These are phyloP conservation scores for Helenozyma baotianmanensis DNA, from an alignment of 805 yeast genomes.

Conservation along the genomic window DNA sequence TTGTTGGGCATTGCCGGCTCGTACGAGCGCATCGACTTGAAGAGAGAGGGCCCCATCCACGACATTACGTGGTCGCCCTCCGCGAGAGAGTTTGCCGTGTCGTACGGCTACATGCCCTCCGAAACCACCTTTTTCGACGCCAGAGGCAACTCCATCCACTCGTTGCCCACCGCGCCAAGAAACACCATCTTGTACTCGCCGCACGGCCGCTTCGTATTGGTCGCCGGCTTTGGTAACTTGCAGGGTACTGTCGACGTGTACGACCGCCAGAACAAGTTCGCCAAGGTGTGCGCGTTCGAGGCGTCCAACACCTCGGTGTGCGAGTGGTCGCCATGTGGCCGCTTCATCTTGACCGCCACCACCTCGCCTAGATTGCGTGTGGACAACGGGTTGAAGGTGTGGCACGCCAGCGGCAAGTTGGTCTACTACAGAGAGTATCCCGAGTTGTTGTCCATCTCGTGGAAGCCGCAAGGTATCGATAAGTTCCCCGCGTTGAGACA, in stretches of 20 bases:
- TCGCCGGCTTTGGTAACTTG: slow-evolving; percentile 96
- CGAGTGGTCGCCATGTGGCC: slow-evolving; percentile 97
- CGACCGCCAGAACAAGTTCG: slow-evolving; percentile 84
- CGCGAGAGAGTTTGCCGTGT: slow-evolving; percentile 94
- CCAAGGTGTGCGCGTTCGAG: slow-evolving; percentile 73
- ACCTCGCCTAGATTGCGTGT: slow-evolving; percentile 96
- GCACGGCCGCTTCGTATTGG: slow-evolving; percentile 83
- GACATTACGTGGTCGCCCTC: slow-evolving; percentile 97
- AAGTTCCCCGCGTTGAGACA: slow-evolving; percentile 52
- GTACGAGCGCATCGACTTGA: slow-evolving; percentile 81
- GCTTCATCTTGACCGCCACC: slow-evolving; percentile 89
- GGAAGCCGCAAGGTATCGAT: slow-evolving; percentile 67
- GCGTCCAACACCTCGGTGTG: slow-evolving; percentile 96
- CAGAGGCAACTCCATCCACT: slow-evolving; percentile 80
- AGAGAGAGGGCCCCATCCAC: slow-evolving; percentile 94
- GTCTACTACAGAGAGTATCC: slow-evolving; percentile 72
- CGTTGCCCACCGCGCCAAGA: slow-evolving; percentile 81
- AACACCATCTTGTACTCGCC: slow-evolving; percentile 92
- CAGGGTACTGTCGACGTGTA: slow-evolving; percentile 95
- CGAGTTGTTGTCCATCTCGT: slow-evolving; percentile 75
- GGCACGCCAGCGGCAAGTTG: slow-evolving; percentile 87
- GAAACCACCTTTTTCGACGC: slow-evolving; percentile 92
- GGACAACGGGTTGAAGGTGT: slow-evolving; percentile 88
- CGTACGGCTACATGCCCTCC: slow-evolving; percentile 97
- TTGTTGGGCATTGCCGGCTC: slow-evolving; percentile 88